A percentile compares a stretch with the other conserved stretches of the same genome.
Conservation (phyloP, 371 early-diverging fungal species). For the Syncephalastrum contaminatum region DNA sequence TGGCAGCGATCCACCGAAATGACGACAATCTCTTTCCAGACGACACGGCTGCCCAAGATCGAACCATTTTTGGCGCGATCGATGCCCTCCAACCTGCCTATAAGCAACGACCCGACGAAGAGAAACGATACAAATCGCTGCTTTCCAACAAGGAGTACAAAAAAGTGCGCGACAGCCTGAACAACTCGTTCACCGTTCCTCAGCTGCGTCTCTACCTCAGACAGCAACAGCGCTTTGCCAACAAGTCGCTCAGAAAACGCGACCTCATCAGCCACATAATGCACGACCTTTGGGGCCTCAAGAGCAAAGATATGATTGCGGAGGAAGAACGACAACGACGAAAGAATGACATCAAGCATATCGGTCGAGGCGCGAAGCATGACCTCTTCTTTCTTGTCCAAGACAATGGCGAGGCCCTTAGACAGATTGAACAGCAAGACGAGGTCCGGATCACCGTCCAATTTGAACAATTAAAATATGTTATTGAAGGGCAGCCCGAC, state of each 20-base stretch:
- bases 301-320: constrained; percentile 14
- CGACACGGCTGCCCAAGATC: no score
- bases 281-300: constrained; percentile 24
- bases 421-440: constrained; percentile 24
- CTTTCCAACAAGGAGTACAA: constrained; percentile 11
- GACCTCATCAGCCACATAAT: constrained; percentile 17
- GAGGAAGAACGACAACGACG: constrained; percentile 11
- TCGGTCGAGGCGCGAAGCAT: constrained; percentile 18
- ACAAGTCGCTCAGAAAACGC: constrained; percentile 5
- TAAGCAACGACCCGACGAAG: no score
- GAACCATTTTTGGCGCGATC: no score
- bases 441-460: constrained; percentile 30
- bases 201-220: constrained; percentile 24
- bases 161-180: constrained; percentile 7
- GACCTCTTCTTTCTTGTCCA: constrained; percentile 39
- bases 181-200: constrained; percentile 24
- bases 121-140: background rate
- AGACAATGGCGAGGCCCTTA: constrained; percentile 29
- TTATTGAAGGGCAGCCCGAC: constrained; percentile 22
- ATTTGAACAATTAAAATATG: constrained; percentile 15
- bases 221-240: constrained; percentile 11
- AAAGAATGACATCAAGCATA: constrained; percentile 8
- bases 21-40: no score
- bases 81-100: no score
- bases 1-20: no score